Evolutionary conservation across 495 filamentous ascomycete genomes (phyloP).

Genomic region (Hypoxylon trugodes): DNA sequence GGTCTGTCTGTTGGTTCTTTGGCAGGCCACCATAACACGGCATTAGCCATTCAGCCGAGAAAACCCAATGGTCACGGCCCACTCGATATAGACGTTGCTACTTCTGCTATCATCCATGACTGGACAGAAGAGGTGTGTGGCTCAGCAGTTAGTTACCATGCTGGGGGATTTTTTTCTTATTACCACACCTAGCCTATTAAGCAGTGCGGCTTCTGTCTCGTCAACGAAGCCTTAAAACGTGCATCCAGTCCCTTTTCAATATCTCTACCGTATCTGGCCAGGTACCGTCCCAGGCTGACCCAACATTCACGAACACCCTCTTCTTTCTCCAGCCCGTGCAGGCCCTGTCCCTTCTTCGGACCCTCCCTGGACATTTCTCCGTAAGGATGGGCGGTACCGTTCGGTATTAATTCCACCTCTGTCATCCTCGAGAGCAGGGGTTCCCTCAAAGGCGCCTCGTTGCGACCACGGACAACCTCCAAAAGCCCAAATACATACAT

Average conservation of each 20-base stretch:
- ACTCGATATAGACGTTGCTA: slow-evolving; percentile 52
- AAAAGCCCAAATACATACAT: slow-evolving; percentile 52
- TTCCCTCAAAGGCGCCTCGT: slow-evolving; percentile 53
- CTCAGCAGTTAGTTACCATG: slow-evolving; percentile 56
- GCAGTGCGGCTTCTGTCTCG: slow-evolving; percentile 52
- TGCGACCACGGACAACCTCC: slow-evolving; percentile 54
- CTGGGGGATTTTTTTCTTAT: slow-evolving; percentile 46
- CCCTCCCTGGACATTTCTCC: slow-evolving; percentile 59
- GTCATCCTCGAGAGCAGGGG: slow-evolving; percentile 57
- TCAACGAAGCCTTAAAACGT: slow-evolving; percentile 50
- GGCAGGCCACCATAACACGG: slow-evolving; percentile 55
- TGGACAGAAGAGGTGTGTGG: slow-evolving; percentile 54
- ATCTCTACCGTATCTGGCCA: slow-evolving; percentile 47
- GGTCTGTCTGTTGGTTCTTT: slow-evolving; percentile 54
- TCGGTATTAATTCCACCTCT: slow-evolving; percentile 62
- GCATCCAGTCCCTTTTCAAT: slow-evolving; percentile 48
- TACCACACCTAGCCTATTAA: slow-evolving; percentile 50
- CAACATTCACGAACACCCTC: slow-evolving; percentile 45
- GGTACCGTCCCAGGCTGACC: slow-evolving; percentile 46
- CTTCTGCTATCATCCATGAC: slow-evolving; percentile 43
- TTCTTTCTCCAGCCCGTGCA: slow-evolving; percentile 47
- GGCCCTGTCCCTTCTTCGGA: slow-evolving; percentile 56
- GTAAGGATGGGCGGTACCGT: slow-evolving; percentile 53
- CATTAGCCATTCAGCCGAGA: slow-evolving; percentile 66
- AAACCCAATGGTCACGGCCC: slow-evolving; percentile 51